These are phyloP conservation scores for Sporothrix inflata DNA, from an alignment of 2,329 filamentous ascomycete genomes.

Conservation along the genomic window DNA sequence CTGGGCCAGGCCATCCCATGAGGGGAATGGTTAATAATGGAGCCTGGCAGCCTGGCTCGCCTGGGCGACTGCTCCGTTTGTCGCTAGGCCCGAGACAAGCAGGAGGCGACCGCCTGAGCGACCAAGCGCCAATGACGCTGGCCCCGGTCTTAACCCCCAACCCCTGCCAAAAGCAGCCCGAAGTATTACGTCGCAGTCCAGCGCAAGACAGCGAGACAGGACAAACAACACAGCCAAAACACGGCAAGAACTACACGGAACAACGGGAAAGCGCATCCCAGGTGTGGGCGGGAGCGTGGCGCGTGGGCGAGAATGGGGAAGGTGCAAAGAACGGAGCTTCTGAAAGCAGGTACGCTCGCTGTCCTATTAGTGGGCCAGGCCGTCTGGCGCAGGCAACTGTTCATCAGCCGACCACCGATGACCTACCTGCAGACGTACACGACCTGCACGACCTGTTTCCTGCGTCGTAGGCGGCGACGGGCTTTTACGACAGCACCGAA, in stretches of 20 bases:
- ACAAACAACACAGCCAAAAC: background rate
- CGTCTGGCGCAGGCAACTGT: background rate
- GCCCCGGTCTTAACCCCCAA: background rate
- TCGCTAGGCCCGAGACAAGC: constrained; percentile 14
- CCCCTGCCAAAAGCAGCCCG: background rate
- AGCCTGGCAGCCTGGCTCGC: constrained; percentile 21
- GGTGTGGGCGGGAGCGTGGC: background rate
- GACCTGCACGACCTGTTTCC: background rate
- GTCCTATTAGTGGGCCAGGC: background rate
- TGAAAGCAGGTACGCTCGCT: constrained; percentile 26
- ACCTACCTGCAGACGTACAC: background rate
- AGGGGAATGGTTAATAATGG: constrained; percentile 21
- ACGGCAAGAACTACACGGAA: background rate
- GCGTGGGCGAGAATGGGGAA: background rate
- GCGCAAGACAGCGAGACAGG: background rate
- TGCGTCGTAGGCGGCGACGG: background rate
- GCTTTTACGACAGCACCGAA: background rate
- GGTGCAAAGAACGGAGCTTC: constrained; percentile 11
- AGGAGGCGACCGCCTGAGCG: background rate
- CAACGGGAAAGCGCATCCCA: background rate
- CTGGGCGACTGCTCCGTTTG: background rate
- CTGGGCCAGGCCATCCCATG: constrained; percentile 14
- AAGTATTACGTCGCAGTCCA: background rate
- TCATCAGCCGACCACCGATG: background rate
- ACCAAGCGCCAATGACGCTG: constrained; percentile 11